phyloP scores from a whole-genome alignment of 352 stramenopile species.

The Phytophthora sojae region DNA sequence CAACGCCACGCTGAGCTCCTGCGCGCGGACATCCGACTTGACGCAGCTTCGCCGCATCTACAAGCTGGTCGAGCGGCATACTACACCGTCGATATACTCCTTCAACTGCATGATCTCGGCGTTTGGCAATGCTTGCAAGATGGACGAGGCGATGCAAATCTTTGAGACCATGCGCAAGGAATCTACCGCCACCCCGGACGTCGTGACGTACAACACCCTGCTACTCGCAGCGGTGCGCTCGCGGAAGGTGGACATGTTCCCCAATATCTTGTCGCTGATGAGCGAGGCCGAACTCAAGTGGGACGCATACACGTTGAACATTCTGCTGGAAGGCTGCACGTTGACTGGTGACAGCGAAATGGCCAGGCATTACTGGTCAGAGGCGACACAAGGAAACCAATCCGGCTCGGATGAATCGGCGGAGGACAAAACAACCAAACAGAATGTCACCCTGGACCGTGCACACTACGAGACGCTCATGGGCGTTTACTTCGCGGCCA shows the following conservation, averaged over 20 bases:
- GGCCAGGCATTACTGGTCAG: conserved; percentile 67
- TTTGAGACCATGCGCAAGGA: conserved; percentile 53
- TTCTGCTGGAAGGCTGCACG: conserved; percentile 71
- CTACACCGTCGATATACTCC: conserved; percentile 71
- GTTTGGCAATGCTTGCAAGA: conserved; percentile 68
- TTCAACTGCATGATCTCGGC: conserved; percentile 89
- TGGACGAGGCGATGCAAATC: conserved; percentile 69
- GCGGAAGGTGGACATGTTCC: conserved; percentile 57
- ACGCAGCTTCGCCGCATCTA: conserved; percentile 70
- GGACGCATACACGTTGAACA: conserved; percentile 84
- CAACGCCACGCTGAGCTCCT: conserved; percentile 75
- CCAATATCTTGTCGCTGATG: conserved; percentile 65
- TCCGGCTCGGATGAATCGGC: conserved; percentile 1
- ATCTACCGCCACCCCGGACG: conserved; percentile 48
- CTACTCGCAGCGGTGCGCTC: conserved; percentile 66
- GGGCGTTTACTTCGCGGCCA: conserved; percentile 66
- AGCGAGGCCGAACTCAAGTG: conserved; percentile 53
- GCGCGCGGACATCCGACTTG: conserved; percentile 66
- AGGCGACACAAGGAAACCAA: conserved; percentile 41
- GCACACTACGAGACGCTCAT: conserved; percentile 82
- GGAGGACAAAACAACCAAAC: conserved; percentile 16
- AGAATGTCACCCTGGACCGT: conserved; percentile 63
- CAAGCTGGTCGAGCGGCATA: conserved; percentile 64
- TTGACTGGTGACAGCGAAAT: conserved; percentile 47
- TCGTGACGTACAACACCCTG: conserved; percentile 79